Evolutionary conservation across 2,329 filamentous ascomycete genomes (phyloP).

Genomic region (Penicillium brevicompactum): DNA sequence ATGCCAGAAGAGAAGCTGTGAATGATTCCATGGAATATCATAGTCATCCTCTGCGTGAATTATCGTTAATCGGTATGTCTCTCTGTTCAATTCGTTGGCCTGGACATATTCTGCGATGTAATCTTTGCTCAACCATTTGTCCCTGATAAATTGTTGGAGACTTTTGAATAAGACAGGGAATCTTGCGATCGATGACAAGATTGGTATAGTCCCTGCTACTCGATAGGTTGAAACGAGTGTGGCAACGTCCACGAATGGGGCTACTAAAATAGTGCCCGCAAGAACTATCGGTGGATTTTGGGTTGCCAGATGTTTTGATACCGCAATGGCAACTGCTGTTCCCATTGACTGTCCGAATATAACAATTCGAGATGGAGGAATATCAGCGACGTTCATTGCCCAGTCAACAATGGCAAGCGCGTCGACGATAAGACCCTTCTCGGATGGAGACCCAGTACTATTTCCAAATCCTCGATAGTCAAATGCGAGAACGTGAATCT

Average conservation of each 20-base stretch:
- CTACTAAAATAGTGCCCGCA: constrained; percentile 58
- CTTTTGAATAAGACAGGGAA: constrained; percentile 40
- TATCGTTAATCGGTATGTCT: constrained; percentile 34
- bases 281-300: constrained; percentile 51
- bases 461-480: constrained; percentile 56
- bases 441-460: constrained; percentile 57
- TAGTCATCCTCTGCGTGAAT: constrained; percentile 41
- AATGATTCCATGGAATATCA: constrained; percentile 33
- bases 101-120: constrained; percentile 10
- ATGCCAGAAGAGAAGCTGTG: constrained; percentile 43
- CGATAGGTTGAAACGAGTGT: constrained; percentile 60
- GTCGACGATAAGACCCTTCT: constrained; percentile 57
- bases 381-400: constrained; percentile 54
- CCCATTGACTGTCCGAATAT: constrained; percentile 63
- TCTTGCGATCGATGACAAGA: constrained; percentile 54
- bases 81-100: constrained; percentile 12
- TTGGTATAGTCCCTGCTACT: constrained; percentile 56
- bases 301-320: constrained; percentile 48
- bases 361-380: constrained; percentile 59
- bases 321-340: constrained; percentile 53
- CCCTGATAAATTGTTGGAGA: constrained; percentile 14
- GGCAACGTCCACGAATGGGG: constrained; percentile 59
- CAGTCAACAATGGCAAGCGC: constrained; percentile 57
- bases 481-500: constrained; percentile 60
- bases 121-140: constrained; percentile 16